Evolutionary conservation across 306 rosid genomes (phyloP), one percentile per base, ranked within the genome.

Genomic region (Fragaria iinumae): DNA sequence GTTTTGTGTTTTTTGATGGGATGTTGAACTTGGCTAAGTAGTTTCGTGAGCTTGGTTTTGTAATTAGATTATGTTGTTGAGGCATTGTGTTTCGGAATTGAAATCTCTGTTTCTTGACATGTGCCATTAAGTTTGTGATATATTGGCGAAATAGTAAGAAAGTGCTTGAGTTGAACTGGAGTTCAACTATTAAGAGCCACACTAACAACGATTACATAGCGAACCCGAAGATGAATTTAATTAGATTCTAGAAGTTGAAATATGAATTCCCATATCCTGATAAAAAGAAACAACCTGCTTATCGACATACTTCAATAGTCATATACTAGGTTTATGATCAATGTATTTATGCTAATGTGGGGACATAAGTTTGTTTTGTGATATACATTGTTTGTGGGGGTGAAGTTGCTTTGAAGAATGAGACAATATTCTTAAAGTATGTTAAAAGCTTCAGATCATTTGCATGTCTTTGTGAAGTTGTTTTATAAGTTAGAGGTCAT

Each of bases 241-340:
- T 45, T 62, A 11, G 34, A 29, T 9, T 62, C 6, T n/a, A n/a
- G 5, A 34, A 4, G 48, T 38, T 57, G 2, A 25, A 5, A 13
- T 56, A 25, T 2, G 27, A 9, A 16, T 41, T 57, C 48, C 11
- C 4, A 14, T 32, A 43, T 14, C 6, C 45, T 32, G 47, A n/a
- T 36, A 14, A 39, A 23, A 4, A 56, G 9, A 45, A 73, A 38
- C 67, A 38, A 16, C 32, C 32, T 5, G 18, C 11, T n/a, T 18
- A 23, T 53, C 16, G 1, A 8, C 49, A 55, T 72, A 36, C 4
- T 53, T 72, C 17, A 29, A 29, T 41, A 9, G 1, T 73, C 10
- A 7, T 21, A 39, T 73, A 47, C 77, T 17, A 47, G 14, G 75
- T 50, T 18, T 71, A 9, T 49, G 62, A 71, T 50, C 41, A 45